Percentiles rank a stretch among this genome's conserved stretches.
Conservation (phyloP, 176 grass and related monocot genomes). For the Eleusine coracana region DNA sequence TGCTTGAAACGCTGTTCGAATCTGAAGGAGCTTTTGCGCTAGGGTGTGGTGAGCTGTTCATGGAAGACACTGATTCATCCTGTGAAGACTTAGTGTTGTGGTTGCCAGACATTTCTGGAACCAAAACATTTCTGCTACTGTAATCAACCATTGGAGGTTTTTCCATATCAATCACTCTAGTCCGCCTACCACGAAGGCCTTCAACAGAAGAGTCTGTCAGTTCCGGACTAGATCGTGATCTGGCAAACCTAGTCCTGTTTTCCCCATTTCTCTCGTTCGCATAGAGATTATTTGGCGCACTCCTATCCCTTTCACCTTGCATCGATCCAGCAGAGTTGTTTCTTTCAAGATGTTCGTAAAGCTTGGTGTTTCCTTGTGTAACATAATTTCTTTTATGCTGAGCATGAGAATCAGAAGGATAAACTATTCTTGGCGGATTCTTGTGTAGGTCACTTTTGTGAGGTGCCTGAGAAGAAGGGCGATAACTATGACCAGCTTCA, state of each 20-base stretch:
- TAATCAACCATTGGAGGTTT: conserved; percentile 56
- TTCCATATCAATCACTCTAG: conserved; percentile 49
- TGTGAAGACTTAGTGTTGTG: conserved; percentile 64
- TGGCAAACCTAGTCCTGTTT: conserved; percentile 67
- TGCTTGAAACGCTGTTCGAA: conserved; percentile 74
- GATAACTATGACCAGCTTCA: conserved; percentile 52
- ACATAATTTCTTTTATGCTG: conserved; percentile 51
- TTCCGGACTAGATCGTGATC: conserved; percentile 87
- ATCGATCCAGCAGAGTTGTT: conserved; percentile 59
- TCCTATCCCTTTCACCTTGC: conserved; percentile 60
- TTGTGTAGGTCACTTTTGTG: conserved; percentile 41
- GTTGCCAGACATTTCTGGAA: conserved; percentile 54
- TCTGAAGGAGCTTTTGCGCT: conserved; percentile 61
- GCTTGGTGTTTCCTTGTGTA: conserved; percentile 45
- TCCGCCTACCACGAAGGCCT: conserved; percentile 50
- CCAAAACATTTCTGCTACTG: conserved; percentile 53
- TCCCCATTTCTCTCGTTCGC: conserved; percentile 55
- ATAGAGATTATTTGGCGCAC: conserved; percentile 47
- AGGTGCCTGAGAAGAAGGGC: conserved; percentile 45
- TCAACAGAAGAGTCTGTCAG: conserved; percentile 71
- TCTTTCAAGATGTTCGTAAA: conserved; percentile 69
- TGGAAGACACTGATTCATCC: conserved; percentile 61
- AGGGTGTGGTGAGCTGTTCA: conserved; percentile 56
- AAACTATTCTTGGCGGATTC: conserved; percentile 36
- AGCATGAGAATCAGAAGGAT: conserved; percentile 46